These are phyloP conservation scores for Hymenoscyphus salicellus DNA, from an alignment of 2,329 filamentous ascomycete species.

Conservation along the genomic window DNA sequence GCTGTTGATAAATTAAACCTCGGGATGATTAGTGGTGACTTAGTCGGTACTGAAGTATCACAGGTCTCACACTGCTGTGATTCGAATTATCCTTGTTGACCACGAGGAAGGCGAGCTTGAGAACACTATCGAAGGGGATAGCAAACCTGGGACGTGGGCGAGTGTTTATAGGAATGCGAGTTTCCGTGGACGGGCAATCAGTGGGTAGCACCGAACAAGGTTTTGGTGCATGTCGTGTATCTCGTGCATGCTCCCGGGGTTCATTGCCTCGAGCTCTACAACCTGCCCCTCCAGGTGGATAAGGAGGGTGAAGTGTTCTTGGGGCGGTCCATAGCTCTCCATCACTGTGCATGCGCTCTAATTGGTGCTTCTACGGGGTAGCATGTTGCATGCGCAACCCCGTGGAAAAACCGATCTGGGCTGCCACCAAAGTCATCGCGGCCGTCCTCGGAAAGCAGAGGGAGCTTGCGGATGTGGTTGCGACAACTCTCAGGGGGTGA, in stretches of 20 bases:
- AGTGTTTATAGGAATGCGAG: constrained; percentile 2
- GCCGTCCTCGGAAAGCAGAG: too few species aligned
- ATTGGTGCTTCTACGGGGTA: neutral
- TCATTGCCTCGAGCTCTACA: neutral
- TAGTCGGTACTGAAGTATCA: neutral
- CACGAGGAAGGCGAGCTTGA: constrained; percentile 2
- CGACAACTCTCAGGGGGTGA: too few species aligned
- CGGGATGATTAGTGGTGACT: neutral
- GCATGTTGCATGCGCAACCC: neutral
- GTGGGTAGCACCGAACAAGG: neutral
- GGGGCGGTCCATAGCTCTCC: too few species aligned
- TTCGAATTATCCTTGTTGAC: neutral
- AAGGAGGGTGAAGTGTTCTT: neutral
- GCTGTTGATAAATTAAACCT: neutral
- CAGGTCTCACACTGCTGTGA: neutral
- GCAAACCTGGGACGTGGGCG: neutral
- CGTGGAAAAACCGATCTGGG: too few species aligned
- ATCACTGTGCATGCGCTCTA: neutral
- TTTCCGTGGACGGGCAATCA: neutral
- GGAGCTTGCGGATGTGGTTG: too few species aligned
- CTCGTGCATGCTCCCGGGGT: neutral
- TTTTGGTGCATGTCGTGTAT: neutral
- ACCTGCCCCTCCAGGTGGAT: constrained; percentile 5
- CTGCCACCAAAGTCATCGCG: too few species aligned
- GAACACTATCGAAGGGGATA: neutral